Conservation (phyloP, 306 rosid genomes). For the Sicyos edulis region DNA sequence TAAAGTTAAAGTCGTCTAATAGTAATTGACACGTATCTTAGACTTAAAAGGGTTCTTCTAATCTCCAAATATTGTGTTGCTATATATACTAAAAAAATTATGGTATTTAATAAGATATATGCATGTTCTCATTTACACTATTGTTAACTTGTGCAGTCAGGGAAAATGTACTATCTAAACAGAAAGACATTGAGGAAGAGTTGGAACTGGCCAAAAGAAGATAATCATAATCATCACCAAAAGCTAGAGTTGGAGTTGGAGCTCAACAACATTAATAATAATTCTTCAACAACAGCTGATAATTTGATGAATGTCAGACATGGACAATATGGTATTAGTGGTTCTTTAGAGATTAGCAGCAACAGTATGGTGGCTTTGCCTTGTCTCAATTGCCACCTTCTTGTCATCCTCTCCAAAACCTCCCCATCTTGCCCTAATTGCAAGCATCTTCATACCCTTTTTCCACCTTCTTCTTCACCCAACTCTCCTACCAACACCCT, state of each 20-base stretch:
- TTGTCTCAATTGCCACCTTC: constrained; percentile 45
- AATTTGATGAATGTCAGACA: constrained; percentile 8
- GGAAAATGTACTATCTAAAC: constrained; percentile 40
- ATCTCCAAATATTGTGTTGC: too few species aligned
- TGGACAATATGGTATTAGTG: not conserved
- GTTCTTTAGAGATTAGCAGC: too few species aligned
- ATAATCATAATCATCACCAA: not conserved
- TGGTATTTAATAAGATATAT: too few species aligned
- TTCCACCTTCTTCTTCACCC: constrained; percentile 15
- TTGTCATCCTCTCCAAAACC: constrained; percentile 39
- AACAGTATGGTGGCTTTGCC: constrained; percentile 37
- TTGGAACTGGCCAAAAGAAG: constrained; percentile 35
- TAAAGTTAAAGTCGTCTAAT: too few species aligned
- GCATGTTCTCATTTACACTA: too few species aligned
- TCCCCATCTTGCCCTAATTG: constrained; percentile 47
- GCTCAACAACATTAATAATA: constrained; percentile 27
- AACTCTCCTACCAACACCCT: constrained; percentile 13
- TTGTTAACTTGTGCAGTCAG: constrained; percentile 29
- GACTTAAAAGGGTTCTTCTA: too few species aligned
- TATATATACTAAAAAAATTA: too few species aligned
- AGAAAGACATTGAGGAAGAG: constrained; percentile 39
- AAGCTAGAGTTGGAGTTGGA: constrained; percentile 37
- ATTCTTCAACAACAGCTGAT: not conserved
- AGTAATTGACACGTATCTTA: too few species aligned
- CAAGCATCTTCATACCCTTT: constrained; percentile 37